Conservation (phyloP, 352 stramenopile species). For the Pythium vanterpoolii region DNA sequence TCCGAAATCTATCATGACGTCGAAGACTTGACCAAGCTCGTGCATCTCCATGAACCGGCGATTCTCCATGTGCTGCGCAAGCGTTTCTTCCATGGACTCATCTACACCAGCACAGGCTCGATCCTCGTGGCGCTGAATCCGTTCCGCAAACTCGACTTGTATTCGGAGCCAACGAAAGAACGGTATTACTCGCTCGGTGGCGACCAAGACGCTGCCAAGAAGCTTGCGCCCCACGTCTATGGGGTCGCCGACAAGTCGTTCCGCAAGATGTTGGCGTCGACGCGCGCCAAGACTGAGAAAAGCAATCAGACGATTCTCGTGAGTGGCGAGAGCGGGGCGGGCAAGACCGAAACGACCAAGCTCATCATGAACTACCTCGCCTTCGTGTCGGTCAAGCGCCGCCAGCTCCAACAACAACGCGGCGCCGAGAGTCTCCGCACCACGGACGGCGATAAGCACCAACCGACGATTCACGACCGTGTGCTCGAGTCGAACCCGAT, state of each 20-base stretch:
- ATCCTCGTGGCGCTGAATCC: slow-evolving; percentile 86
- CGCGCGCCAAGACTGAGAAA: slow-evolving; percentile 31
- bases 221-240: slow-evolving; percentile 83
- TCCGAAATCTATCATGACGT: slow-evolving; percentile 61
- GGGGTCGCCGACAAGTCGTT: slow-evolving; percentile 81
- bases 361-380: slow-evolving; percentile 97
- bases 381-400: slow-evolving; percentile 61
- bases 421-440: neutral
- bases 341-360: slow-evolving; percentile 97
- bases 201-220: slow-evolving; percentile 49
- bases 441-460: neutral
- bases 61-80: slow-evolving; percentile 85
- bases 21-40: slow-evolving; percentile 89
- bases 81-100: slow-evolving; percentile 80
- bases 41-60: slow-evolving; percentile 88
- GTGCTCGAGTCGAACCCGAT: slow-evolving; percentile 95
- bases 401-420: slow-evolving; percentile 3
- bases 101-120: slow-evolving; percentile 89
- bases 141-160: slow-evolving; percentile 68
- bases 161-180: slow-evolving; percentile 65
- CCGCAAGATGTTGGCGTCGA: slow-evolving; percentile 72
- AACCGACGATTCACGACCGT: slow-evolving; percentile 77
- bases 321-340: slow-evolving; percentile 92
- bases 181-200: slow-evolving; percentile 62
- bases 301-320: slow-evolving; percentile 94